Evolutionary conservation across 306 rosid species (phyloP).

Genomic region (Sesbania bispinosa): DNA sequence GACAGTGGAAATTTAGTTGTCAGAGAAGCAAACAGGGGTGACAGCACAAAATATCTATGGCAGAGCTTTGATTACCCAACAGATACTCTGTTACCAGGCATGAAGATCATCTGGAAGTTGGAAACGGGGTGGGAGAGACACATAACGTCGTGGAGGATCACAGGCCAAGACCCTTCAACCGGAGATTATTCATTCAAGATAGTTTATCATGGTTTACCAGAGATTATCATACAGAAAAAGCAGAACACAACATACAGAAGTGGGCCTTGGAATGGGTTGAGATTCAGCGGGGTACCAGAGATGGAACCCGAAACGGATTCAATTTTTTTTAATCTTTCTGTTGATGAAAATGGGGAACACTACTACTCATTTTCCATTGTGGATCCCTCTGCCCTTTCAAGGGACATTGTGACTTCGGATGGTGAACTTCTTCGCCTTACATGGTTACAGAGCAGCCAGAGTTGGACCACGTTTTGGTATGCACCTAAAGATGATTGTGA

Average conservation of each 20-base stretch:
- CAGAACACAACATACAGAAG: constrained; percentile 28
- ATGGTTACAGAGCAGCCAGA: constrained; percentile 36
- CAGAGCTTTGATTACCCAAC: constrained; percentile 72
- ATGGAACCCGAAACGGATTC: constrained; percentile 35
- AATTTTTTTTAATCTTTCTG: constrained; percentile 21
- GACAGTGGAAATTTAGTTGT: constrained; percentile 60
- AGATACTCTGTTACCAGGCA: constrained; percentile 56
- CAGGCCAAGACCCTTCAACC: constrained; percentile 40
- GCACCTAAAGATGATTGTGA: constrained; percentile 62
- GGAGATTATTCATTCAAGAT: constrained; percentile 46
- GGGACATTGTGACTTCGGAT: constrained; percentile 25
- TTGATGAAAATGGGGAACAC: constrained; percentile 16
- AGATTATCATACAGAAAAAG: constrained; percentile 29
- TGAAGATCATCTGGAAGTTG: constrained; percentile 61
- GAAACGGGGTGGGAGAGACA: constrained; percentile 28
- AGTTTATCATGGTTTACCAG: constrained; percentile 49
- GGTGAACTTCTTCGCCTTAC: constrained; percentile 37
- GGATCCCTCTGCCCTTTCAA: constrained; percentile 25
- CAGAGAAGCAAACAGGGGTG: constrained; percentile 10
- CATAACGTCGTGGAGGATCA: constrained; percentile 49
- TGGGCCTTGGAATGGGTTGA: constrained; percentile 68
- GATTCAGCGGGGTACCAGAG: constrained; percentile 66
- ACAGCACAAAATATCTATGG: constrained; percentile 36
- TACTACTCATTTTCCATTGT: constrained; percentile 40
- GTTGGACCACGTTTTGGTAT: constrained; percentile 53